A percentile compares a stretch with the other conserved stretches of the same genome.
Conservation (phyloP, 2,329 filamentous ascomycete species). For the Coleophoma cylindrospora region DNA sequence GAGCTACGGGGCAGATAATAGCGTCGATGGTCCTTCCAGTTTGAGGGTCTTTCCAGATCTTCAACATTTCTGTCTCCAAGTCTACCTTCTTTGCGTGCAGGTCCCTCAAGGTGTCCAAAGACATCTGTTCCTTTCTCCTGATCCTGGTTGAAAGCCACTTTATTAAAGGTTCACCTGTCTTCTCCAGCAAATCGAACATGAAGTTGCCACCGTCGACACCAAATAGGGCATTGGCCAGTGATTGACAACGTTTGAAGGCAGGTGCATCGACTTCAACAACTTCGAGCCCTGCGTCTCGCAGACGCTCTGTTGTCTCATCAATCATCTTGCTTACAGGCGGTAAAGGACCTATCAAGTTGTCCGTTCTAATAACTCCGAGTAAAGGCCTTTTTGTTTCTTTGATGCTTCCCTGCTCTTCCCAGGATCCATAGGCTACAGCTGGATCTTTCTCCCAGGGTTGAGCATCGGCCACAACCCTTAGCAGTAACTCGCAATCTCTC, state of each 20-base stretch:
- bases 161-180: slow-evolving; percentile 50
- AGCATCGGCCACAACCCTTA: slow-evolving; percentile 47
- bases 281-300: slow-evolving; percentile 42
- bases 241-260: slow-evolving; percentile 48
- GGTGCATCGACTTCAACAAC: slow-evolving; percentile 53
- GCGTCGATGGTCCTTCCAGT: slow-evolving; percentile 46
- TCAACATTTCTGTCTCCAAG: slow-evolving; percentile 49
- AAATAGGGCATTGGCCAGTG: slow-evolving; percentile 52
- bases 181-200: slow-evolving; percentile 52
- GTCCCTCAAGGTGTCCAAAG: slow-evolving; percentile 41
- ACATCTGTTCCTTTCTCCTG: slow-evolving; percentile 39
- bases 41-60: slow-evolving; percentile 47
- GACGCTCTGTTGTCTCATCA: slow-evolving; percentile 34
- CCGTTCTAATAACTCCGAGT: slow-evolving; percentile 43
- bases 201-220: slow-evolving; percentile 48
- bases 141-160: slow-evolving; percentile 52
- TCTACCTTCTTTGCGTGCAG: slow-evolving; percentile 46
- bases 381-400: slow-evolving; percentile 21
- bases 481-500: slow-evolving; percentile 40
- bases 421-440: slow-evolving; percentile 35
- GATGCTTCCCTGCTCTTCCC: slow-evolving; percentile 26
- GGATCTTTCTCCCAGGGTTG: slow-evolving; percentile 42
- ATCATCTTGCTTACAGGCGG: slow-evolving; percentile 42
- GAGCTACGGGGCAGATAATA: slow-evolving; percentile 58
- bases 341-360: slow-evolving; percentile 44